A percentile compares a stretch with the other conserved stretches of the same genome.
phyloP scores from a whole-genome alignment of 1,284 basidiomycete genomes.

The Golubevia pallescens region DNA sequence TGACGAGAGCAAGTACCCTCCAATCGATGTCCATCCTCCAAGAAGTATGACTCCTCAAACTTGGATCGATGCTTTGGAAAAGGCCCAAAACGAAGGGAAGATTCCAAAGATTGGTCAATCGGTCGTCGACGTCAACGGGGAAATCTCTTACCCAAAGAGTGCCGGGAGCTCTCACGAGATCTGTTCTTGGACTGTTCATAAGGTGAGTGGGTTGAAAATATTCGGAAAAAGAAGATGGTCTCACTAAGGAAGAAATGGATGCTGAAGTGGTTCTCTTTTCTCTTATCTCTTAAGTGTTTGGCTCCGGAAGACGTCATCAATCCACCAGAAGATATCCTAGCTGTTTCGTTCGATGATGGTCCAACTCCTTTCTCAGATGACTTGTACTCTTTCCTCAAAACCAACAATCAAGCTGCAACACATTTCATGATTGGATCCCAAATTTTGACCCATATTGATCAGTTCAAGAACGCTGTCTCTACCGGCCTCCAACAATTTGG shows the following conservation, averaged over 20 bases:
- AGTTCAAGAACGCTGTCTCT: conserved; percentile 5
- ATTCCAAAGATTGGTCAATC: conserved; percentile 34
- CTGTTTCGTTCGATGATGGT: conserved; percentile 22
- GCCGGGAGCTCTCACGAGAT: conserved; percentile 15
- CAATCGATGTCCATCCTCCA: too few species aligned
- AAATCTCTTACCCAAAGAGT: conserved; percentile 28
- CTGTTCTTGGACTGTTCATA: conserved; percentile 39
- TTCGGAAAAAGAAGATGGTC: too few species aligned
- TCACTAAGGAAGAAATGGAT: too few species aligned
- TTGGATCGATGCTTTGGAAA: conserved; percentile 34
- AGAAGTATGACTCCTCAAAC: conserved; percentile 19
- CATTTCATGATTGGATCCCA: conserved; percentile 24
- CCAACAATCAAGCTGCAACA: conserved; percentile 11
- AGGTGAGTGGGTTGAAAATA: too few species aligned
- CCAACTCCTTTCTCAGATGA: conserved; percentile 6
- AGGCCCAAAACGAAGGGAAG: conserved; percentile 30
- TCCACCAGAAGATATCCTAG: conserved; percentile 25
- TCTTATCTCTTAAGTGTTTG: conserved; percentile 15
- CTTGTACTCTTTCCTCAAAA: conserved; percentile 12
- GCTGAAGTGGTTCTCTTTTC: too few species aligned
- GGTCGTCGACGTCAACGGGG: conserved; percentile 12
- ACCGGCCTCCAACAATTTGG: conserved; percentile 13
- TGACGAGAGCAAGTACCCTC: too few species aligned
- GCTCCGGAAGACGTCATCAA: conserved; percentile 25
- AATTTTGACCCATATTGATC: conserved; percentile 7